Evolutionary conservation across 106 monocot species (phyloP), one percentile per base, ranked within the genome.

Genomic region (Allium fistulosum): DNA sequence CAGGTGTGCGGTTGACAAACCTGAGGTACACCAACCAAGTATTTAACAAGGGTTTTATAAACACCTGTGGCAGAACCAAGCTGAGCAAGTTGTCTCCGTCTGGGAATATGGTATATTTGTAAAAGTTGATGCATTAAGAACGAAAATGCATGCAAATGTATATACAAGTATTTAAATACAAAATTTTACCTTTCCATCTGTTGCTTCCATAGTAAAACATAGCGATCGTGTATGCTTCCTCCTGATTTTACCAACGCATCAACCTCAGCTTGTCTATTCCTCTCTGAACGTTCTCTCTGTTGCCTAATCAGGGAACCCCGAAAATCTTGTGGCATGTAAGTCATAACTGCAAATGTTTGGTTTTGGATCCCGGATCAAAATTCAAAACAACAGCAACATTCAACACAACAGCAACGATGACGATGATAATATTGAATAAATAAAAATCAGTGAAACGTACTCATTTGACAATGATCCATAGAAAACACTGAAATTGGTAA

Each of bases 271-370:
- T 99, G 87, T 57, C 62, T 93, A 66, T 85, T 90, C 73, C 87
- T 93, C 79, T 99, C 99, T 57, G 99, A 99, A 11, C 99, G 84
- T 57, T 99, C 99, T 59, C 81, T 62, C 73, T 99, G 99, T 58
- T 90, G 92, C 70, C 90, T 82, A 51, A 99, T 99, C 52, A 93
- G 77, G 17, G 81, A 77, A 46, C 92, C 99, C 59, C 99, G 80
- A 71, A 99, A 99, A 83, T 99, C 99, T 83, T 93, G 99, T 59
- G 99, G 99, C 93, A 99, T 87, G 71, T 99, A 99, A 26, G 99
- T 99, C 99, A 99, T 92, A 66, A 99, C 99, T 99, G 90, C 82
- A 87, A 84, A 80, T 72, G 73, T 78, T 73, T 76, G 22, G 71
- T 37, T 37, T 37, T 37, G 37, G 37, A 37, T 37, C 2, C 37